These are phyloP conservation scores for Candida glucosophila DNA, from an alignment of 1,139 yeast genomes.

Conservation along the genomic window DNA sequence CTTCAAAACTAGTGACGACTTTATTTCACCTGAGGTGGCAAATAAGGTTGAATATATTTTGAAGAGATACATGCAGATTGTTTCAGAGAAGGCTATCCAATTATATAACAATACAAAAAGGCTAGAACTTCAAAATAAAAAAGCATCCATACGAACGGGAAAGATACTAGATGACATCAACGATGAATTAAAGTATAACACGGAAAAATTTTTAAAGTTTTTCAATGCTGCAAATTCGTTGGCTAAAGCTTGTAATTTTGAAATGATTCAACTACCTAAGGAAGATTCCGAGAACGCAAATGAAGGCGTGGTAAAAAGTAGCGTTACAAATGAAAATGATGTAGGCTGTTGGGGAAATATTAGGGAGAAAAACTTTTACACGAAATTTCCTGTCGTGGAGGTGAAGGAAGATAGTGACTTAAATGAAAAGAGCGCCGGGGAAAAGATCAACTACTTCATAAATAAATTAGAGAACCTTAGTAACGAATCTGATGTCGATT, in stretches of 20 bases:
- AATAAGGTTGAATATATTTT: conserved; percentile 24
- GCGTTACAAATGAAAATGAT: conserved; percentile 20
- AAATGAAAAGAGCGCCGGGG: conserved; percentile 24
- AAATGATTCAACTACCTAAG: conserved; percentile 21
- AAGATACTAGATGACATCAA: conserved; percentile 46
- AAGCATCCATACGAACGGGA: conserved; percentile 61
- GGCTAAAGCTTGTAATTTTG: conserved; percentile 28
- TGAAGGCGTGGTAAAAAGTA: conserved; percentile 15
- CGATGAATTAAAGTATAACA: conserved; percentile 29
- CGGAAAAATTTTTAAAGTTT: conserved; percentile 36
- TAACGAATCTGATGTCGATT: conserved; percentile 46
- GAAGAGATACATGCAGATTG: conserved; percentile 38
- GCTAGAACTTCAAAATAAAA: conserved; percentile 33
- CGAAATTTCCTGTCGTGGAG: conserved; percentile 21
- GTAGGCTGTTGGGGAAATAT: conserved; percentile 58
- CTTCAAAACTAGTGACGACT: conserved; percentile 5
- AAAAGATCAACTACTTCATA: conserved; percentile 36
- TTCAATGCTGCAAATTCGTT: conserved; percentile 35
- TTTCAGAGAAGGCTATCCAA: conserved; percentile 26
- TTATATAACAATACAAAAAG: conserved; percentile 26
- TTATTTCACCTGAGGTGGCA: conserved; percentile 8
- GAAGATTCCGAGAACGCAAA: conserved; percentile 13
- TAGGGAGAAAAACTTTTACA: conserved; percentile 56
- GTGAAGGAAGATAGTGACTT: conserved; percentile 16
- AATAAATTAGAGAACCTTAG: conserved; percentile 34